Percentiles rank a stretch among this genome's conserved stretches.
phyloP scores from a whole-genome alignment of 2,329 filamentous ascomycete species.

The Lasiodiplodia gonubiensis region DNA sequence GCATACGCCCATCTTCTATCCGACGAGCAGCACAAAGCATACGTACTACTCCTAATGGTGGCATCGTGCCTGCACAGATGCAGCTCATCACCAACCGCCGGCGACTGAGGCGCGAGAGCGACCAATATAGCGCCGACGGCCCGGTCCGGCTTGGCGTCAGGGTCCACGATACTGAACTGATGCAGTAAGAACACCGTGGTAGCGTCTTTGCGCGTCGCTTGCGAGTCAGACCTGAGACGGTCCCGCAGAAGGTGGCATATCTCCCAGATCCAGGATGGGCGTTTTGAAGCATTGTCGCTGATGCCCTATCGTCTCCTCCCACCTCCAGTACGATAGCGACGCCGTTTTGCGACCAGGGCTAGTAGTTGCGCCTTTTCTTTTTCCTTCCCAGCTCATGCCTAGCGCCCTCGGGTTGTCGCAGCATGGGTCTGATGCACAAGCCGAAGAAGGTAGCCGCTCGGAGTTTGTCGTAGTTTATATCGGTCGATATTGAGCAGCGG shows the following conservation, averaged over 20 bases:
- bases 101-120: not conserved
- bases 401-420: too few relatives aligned
- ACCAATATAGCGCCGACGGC: not conserved
- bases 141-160: not conserved
- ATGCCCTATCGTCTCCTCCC: not conserved
- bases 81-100: not conserved
- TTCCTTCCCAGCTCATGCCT: too few relatives aligned
- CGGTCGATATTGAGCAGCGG: too few relatives aligned
- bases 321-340: not conserved
- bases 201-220: not conserved
- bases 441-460: too few relatives aligned
- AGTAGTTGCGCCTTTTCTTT: too few relatives aligned
- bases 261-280: not conserved
- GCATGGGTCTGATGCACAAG: too few relatives aligned
- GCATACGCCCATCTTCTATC: conserved; percentile 31
- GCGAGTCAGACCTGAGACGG: not conserved
- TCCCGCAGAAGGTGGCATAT: not conserved
- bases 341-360: too few relatives aligned
- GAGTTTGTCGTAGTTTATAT: too few relatives aligned
- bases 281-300: not conserved
- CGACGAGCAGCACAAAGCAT: conserved; percentile 41
- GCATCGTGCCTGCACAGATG: not conserved
- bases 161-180: not conserved
- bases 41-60: conserved; percentile 42
- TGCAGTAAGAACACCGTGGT: not conserved